Conservation (phyloP, 306 rosid species). For the Psophocarpus tetragonolobus region DNA sequence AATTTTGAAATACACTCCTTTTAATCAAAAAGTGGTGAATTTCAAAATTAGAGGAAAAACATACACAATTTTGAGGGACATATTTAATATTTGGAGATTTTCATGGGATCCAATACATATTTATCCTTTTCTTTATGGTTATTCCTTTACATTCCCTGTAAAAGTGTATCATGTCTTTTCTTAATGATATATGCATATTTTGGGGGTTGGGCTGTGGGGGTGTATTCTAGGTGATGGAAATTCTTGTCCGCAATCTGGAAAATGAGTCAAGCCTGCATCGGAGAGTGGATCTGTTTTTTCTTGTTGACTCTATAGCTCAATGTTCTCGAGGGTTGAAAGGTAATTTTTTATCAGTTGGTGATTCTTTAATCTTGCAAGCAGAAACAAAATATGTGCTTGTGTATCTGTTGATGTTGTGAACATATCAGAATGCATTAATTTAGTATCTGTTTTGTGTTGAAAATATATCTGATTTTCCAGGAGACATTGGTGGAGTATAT, state of each 20-base stretch:
- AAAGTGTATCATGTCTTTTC: constrained; percentile 19
- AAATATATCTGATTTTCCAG: constrained; percentile 44
- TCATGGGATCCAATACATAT: too few relatives aligned
- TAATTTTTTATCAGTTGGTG: constrained; percentile 38
- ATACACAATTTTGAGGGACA: too few relatives aligned
- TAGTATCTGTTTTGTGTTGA: constrained; percentile 29
- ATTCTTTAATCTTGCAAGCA: constrained; percentile 15
- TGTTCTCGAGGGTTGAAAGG: constrained; percentile 80
- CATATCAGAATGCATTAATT: background rate
- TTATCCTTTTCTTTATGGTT: background rate
- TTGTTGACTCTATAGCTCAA: constrained; percentile 87
- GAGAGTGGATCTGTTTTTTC: constrained; percentile 88
- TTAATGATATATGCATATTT: constrained; percentile 16
- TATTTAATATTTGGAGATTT: too few relatives aligned
- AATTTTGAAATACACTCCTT: too few relatives aligned
- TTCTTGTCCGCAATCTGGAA: constrained; percentile 70
- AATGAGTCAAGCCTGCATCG: constrained; percentile 70
- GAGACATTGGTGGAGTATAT: constrained; percentile 70
- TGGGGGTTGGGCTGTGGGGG: constrained; percentile 22
- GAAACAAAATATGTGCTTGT: background rate
- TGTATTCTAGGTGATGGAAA: constrained; percentile 71
- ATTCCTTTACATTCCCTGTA: background rate
- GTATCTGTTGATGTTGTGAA: constrained; percentile 33
- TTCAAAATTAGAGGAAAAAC: too few relatives aligned
- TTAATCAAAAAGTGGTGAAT: too few relatives aligned